Evolutionary conservation across 2,329 filamentous ascomycete species (phyloP).

Genomic region (Neofusicoccum parvum): DNA sequence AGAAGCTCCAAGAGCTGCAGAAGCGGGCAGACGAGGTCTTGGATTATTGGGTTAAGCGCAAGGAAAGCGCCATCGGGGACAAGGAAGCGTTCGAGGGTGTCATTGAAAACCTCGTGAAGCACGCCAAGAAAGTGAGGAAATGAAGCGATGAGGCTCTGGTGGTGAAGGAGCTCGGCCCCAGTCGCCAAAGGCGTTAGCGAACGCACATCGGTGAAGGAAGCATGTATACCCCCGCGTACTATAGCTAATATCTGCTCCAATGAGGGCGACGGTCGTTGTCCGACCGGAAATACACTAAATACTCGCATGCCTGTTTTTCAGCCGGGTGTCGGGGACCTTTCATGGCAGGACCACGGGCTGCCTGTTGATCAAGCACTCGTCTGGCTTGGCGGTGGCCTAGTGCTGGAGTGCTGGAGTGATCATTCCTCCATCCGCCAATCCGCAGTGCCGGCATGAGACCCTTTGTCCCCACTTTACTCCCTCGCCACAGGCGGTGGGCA

Average conservation of each 20-base stretch:
- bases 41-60: conserved; percentile 84
- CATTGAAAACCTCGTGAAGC: conserved; percentile 93
- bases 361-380: conserved; percentile 8
- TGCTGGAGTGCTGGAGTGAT: conserved; percentile 17
- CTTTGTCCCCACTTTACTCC: conserved; percentile 12
- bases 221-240: conserved; percentile 19
- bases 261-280: neutral
- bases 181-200: neutral
- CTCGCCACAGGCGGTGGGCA: conserved; percentile 13
- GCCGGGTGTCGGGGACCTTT: neutral
- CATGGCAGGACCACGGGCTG: conserved; percentile 10
- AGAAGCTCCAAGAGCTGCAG: conserved; percentile 68
- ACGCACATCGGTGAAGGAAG: conserved; percentile 4
- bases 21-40: conserved; percentile 74
- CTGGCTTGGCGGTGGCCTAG: conserved; percentile 8
- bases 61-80: conserved; percentile 85
- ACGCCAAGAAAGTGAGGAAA: conserved; percentile 82
- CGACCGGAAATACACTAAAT: conserved; percentile 13
- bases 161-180: neutral
- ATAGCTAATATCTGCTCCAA: conserved; percentile 18
- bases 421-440: conserved; percentile 16
- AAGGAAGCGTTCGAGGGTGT: conserved; percentile 94
- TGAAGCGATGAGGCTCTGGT: conserved; percentile 35
- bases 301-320: neutral
- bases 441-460: conserved; percentile 10